Percentiles rank a stretch among this genome's conserved stretches.
phyloP scores from a whole-genome alignment of 371 early-diverging fungal genomes.

The Mortierella sp. region DNA sequence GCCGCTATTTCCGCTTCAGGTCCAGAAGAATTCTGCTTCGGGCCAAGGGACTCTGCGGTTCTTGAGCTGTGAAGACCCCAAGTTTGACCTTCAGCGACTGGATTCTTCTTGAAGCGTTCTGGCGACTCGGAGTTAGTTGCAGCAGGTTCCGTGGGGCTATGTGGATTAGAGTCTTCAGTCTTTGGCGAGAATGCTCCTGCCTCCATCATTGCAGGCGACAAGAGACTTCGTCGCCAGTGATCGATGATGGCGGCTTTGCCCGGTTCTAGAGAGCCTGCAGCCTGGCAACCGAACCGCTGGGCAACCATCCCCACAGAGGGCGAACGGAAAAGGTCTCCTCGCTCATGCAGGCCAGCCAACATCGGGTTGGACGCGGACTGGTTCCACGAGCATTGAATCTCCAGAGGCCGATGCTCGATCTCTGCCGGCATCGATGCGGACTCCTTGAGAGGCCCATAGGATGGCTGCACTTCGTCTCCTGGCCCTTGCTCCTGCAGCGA shows the following conservation, averaged over 20 bases:
- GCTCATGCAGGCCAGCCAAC: neutral
- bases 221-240: constrained; percentile 37
- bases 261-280: constrained; percentile 30
- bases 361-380: constrained; percentile 5
- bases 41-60: too few relatives aligned
- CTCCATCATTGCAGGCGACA: constrained; percentile 10
- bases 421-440: constrained; percentile 1
- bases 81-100: too few relatives aligned
- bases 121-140: too few relatives aligned
- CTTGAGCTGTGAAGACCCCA: too few relatives aligned
- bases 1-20: too few relatives aligned
- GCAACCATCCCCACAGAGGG: constrained; percentile 14
- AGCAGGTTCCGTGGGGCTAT: too few relatives aligned
- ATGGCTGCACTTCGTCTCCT: constrained; percentile 8
- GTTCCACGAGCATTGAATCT: constrained; percentile 18
- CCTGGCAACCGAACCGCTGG: constrained; percentile 15
- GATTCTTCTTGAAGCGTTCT: too few relatives aligned
- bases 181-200: neutral
- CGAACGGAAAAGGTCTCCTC: constrained; percentile 6
- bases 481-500: constrained; percentile 23
- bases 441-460: constrained; percentile 13
- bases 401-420: constrained; percentile 14
- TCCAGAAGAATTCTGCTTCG: too few relatives aligned
- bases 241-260: constrained; percentile 38
- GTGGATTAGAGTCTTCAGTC: too few relatives aligned